phyloP scores from a whole-genome alignment of 2,329 filamentous ascomycete genomes.

The Talaromyces pinophilus region DNA sequence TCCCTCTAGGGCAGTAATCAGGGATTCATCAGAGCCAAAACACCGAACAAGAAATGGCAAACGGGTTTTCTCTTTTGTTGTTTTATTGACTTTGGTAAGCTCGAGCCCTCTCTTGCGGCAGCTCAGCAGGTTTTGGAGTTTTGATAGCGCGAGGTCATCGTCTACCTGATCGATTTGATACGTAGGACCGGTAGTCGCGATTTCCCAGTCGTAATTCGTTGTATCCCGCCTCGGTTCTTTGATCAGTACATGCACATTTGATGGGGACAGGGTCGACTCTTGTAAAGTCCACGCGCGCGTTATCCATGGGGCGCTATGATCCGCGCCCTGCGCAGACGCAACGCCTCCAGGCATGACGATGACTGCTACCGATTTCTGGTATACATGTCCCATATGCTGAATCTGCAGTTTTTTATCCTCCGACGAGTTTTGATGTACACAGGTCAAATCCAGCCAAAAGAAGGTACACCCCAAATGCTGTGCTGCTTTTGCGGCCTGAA shows the following conservation, averaged over 20 bases:
- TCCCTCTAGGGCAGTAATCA: constrained; percentile 17
- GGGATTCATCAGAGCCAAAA: constrained; percentile 9
- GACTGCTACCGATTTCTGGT: constrained; percentile 2
- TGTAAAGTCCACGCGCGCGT: constrained; percentile 19
- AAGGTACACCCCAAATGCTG: constrained; percentile 3
- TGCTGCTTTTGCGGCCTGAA: constrained; percentile 16
- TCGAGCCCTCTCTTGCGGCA: constrained; percentile 2
- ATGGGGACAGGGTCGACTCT: constrained; percentile 15
- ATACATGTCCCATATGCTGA: constrained; percentile 17
- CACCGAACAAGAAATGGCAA: constrained; percentile 14
- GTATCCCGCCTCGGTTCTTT: background rate
- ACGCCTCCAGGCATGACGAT: constrained; percentile 19
- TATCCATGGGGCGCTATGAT: constrained; percentile 13
- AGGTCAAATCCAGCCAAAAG: constrained; percentile 14
- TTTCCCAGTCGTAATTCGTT: constrained; percentile 8
- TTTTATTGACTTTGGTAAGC: constrained; percentile 11
- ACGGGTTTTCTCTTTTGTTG: background rate
- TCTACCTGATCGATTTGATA: constrained; percentile 12
- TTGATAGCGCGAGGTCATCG: constrained; percentile 7
- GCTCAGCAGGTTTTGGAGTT: constrained; percentile 16
- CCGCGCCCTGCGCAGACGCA: constrained; percentile 4
- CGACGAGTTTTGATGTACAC: constrained; percentile 10
- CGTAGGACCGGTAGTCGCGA: background rate
- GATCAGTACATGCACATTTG: constrained; percentile 15
- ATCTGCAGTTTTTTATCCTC: constrained; percentile 18